These are phyloP conservation scores for Amanita molliuscula DNA, from an alignment of 768 basidiomycete genomes.

Conservation along the genomic window DNA sequence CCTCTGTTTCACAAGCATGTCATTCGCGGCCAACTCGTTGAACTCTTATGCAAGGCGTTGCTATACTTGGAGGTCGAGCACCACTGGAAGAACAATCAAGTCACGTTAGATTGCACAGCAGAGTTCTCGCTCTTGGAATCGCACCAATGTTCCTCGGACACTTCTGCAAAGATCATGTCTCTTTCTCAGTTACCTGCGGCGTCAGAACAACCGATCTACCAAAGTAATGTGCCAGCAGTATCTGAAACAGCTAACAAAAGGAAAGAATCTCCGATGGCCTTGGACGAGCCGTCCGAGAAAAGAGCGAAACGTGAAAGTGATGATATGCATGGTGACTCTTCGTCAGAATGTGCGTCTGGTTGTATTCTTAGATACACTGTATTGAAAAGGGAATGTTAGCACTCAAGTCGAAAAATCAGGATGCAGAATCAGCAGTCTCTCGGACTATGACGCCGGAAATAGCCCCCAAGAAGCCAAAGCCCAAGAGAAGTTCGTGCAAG, in stretches of 20 bases:
- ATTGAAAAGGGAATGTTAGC: background rate
- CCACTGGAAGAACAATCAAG: slow-evolving; percentile 60
- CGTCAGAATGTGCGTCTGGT: slow-evolving; percentile 18
- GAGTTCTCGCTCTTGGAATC: slow-evolving; percentile 67
- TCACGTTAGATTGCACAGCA: slow-evolving; percentile 56
- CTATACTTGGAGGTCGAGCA: slow-evolving; percentile 78
- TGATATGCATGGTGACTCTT: slow-evolving; percentile 35
- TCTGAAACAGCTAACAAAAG: slow-evolving; percentile 30
- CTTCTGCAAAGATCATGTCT: slow-evolving; percentile 14
- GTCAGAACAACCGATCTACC: background rate
- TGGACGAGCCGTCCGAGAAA: slow-evolving; percentile 51
- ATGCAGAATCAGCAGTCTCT: slow-evolving; percentile 9
- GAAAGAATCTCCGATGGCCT: slow-evolving; percentile 39
- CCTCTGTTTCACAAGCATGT: slow-evolving; percentile 64
- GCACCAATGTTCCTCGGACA: slow-evolving; percentile 57
- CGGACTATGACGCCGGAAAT: slow-evolving; percentile 11
- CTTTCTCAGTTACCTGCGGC: slow-evolving; percentile 9
- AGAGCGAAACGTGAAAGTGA: slow-evolving; percentile 43
- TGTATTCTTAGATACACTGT: background rate
- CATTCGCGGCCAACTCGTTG: slow-evolving; percentile 72
- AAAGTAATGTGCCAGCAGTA: slow-evolving; percentile 11
- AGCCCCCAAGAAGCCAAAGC: slow-evolving; percentile 19
- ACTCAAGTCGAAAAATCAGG: slow-evolving; percentile 7
- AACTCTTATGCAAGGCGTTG: slow-evolving; percentile 70
- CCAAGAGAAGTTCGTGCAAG: slow-evolving; percentile 20